Conservation (phyloP, 129 eudicot genomes). For the Mikania micrantha region DNA sequence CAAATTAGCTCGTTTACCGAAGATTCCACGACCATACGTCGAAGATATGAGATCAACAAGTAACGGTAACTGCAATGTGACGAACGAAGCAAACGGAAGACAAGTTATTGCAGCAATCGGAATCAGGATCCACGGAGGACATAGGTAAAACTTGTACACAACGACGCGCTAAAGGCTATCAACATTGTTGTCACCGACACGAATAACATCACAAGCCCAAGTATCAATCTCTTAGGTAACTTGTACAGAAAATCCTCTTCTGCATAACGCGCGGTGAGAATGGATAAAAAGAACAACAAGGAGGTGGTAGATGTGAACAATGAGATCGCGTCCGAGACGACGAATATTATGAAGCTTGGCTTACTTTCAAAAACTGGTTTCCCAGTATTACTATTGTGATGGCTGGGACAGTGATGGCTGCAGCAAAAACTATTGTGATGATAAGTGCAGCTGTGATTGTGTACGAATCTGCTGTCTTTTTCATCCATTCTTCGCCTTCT, state of each 20-base stretch:
- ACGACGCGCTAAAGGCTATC: neutral
- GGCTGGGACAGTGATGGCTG: constrained; percentile 10
- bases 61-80: neutral
- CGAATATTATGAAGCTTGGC: neutral
- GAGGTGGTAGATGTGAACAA: neutral
- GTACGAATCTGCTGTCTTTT: constrained; percentile 22
- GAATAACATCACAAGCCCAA: neutral
- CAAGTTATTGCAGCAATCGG: no score
- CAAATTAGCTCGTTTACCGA: neutral
- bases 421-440: constrained; percentile 25
- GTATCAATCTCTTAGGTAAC: neutral
- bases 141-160: no score
- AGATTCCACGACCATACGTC: neutral
- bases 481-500: constrained; percentile 35
- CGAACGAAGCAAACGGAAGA: neutral
- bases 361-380: neutral
- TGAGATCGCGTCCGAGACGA: neutral
- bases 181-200: neutral
- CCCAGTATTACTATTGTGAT: neutral
- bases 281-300: neutral
- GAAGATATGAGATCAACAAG: neutral
- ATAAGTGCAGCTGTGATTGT: constrained; percentile 29
- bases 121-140: no score
- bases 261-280: neutral
- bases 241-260: neutral